These are phyloP conservation scores for Curvularia spicifera DNA, from an alignment of 2,329 filamentous ascomycete species.

Conservation along the genomic window DNA sequence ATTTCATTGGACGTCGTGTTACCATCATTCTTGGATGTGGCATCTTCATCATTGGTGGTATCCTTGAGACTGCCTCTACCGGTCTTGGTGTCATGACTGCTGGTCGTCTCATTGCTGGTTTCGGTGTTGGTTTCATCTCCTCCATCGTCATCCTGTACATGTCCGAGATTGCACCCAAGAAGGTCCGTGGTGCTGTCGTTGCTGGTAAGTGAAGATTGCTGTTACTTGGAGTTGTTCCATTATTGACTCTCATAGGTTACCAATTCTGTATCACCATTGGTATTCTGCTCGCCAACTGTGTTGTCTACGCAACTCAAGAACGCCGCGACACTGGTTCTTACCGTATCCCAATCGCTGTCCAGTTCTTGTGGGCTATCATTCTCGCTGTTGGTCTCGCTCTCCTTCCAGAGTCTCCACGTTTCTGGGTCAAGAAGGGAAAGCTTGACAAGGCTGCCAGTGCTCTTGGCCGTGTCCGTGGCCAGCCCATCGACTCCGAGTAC, in stretches of 20 bases:
- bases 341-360: conserved; percentile 80
- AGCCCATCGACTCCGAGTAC: conserved; percentile 75
- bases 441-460: conserved; percentile 69
- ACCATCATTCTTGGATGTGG: conserved; percentile 67
- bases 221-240: neutral
- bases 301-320: conserved; percentile 75
- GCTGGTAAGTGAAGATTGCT: conserved; percentile 46
- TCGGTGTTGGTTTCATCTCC: conserved; percentile 75
- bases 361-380: conserved; percentile 82
- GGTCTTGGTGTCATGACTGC: conserved; percentile 69
- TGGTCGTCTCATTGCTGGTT: conserved; percentile 75
- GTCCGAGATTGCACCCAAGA: conserved; percentile 75
- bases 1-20: conserved; percentile 68
- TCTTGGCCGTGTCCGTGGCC: conserved; percentile 76
- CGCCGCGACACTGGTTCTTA: conserved; percentile 69
- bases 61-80: conserved; percentile 66
- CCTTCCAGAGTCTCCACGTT: conserved; percentile 86
- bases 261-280: conserved; percentile 86
- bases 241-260: conserved; percentile 54
- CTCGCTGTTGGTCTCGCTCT: conserved; percentile 74
- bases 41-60: conserved; percentile 65
- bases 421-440: conserved; percentile 79
- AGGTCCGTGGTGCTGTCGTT: conserved; percentile 79
- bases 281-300: conserved; percentile 75
- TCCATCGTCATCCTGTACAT: conserved; percentile 73